These are phyloP conservation scores for Fusarium abutilonis DNA, from an alignment of 2,329 filamentous ascomycete species.

Conservation along the genomic window DNA sequence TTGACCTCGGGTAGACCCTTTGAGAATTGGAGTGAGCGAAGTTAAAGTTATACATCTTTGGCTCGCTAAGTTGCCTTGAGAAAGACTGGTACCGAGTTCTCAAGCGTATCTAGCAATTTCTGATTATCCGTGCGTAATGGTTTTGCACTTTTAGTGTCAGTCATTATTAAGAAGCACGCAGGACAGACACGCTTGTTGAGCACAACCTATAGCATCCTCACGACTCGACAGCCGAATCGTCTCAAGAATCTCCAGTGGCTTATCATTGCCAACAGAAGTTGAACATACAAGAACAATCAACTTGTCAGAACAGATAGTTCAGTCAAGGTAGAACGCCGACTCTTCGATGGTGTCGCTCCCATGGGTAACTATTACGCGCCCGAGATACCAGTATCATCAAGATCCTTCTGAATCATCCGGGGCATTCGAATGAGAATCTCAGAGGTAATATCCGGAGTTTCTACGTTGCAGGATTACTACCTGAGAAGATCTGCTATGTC, in stretches of 20 bases:
- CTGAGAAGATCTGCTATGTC: conserved; percentile 62
- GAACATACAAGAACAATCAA: conserved; percentile 67
- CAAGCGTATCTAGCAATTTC: conserved; percentile 65
- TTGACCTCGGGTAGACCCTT: conserved; percentile 60
- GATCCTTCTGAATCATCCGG: conserved; percentile 56
- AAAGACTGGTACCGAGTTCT: conserved; percentile 66
- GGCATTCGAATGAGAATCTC: conserved; percentile 58
- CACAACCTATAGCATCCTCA: conserved; percentile 58
- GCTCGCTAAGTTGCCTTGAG: conserved; percentile 62
- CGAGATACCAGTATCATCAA: conserved; percentile 51
- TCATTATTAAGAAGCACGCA: conserved; percentile 67
- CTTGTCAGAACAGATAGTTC: conserved; percentile 63
- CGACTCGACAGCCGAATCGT: conserved; percentile 64
- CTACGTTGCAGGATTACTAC: conserved; percentile 59
- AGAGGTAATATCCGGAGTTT: conserved; percentile 56
- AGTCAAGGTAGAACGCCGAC: conserved; percentile 67
- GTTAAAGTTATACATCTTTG: conserved; percentile 54
- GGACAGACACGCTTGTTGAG: conserved; percentile 67
- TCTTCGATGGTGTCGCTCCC: conserved; percentile 72
- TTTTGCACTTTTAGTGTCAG: conserved; percentile 67
- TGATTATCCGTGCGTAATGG: conserved; percentile 67
- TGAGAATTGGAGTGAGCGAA: conserved; percentile 40
- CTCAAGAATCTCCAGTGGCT: conserved; percentile 67
- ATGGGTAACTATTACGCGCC: conserved; percentile 67
- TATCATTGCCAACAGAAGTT: conserved; percentile 68